Base-by-base conservation (phyloP, 805 yeast genomes). In the Jamesozyma hellenica region DNA sequence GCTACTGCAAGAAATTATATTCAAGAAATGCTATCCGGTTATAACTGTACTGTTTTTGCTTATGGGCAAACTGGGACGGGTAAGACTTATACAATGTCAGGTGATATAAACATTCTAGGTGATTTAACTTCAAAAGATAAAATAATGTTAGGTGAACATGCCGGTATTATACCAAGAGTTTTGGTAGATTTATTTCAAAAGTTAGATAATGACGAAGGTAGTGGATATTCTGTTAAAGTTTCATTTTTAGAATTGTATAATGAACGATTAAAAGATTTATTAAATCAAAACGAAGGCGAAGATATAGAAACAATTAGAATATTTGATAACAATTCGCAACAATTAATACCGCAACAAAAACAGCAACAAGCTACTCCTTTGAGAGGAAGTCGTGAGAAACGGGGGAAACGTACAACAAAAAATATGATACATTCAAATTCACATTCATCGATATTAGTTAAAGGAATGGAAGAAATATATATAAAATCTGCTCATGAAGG, bases 31-130 rank as follows among this genome's bases (percentile, higher is more conserved):
- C 55, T 84, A 34, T 61, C 68, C 27, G 90, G 87, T 15, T 80
- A 79, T 53, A 83, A 83, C 53, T 84, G 85, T 44, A 80, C 94
- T 0, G 71, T 83, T 11, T 74, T 84, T 53, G 92, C 94, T 0
- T 85, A 86, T 62, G 95, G 95, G 1, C 94, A 83, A 57, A 84
- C 94, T 0, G 94, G 94, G 8, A 81, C 92, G 0, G 94, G 94
- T 14, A 84, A 83, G 52, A 83, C 94, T 0, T 74, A 75, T 52
- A 65, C 81, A 5, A 74, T 75, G 87, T 74, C 80, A 6, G 92
- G 94, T 6, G 81, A 81, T 36, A 71, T 78, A 26, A 48, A 74
- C 54, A 44, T 64, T 64, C 27, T 66, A 51, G 49, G 64, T 58
- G 54, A 49, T 40, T 36, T 48, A 29, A 54, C 46, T 12, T 61